Percentiles rank a stretch among this genome's conserved stretches.
Evolutionary conservation across 129 eudicot genomes (phyloP).

Genomic region (Lactuca saligna): DNA sequence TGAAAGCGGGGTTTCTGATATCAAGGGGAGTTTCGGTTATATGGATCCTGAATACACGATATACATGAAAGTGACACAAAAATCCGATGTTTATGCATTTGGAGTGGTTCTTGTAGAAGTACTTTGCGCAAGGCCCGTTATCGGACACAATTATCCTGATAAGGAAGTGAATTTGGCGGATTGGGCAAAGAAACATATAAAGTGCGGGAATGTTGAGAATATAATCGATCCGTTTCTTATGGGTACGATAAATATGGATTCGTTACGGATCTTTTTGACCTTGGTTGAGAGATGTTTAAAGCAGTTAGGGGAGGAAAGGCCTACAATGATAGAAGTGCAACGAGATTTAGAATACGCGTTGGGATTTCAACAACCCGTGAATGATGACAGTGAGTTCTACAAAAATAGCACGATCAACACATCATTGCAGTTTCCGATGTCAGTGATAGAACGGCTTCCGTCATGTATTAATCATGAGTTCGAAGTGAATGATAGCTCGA

Average conservation of each 20-base stretch:
- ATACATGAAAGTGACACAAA: conserved; percentile 52
- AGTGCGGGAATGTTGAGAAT: conserved; percentile 38
- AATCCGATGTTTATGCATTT: conserved; percentile 65
- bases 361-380: conserved; percentile 45
- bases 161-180: conserved; percentile 59
- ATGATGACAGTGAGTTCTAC: conserved; percentile 16
- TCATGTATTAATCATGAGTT: conserved; percentile 35
- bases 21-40: conserved; percentile 73
- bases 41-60: conserved; percentile 62
- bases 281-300: conserved; percentile 54
- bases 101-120: conserved; percentile 73
- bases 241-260: conserved; percentile 44
- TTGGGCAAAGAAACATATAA: conserved; percentile 46
- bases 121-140: conserved; percentile 57
- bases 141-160: conserved; percentile 38
- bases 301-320: conserved; percentile 58
- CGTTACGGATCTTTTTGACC: conserved; percentile 51
- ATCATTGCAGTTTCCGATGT: conserved; percentile 40
- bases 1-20: conserved; percentile 33
- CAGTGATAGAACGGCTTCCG: conserved; percentile 34
- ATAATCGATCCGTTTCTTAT: conserved; percentile 51
- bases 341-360: conserved; percentile 61
- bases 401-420: conserved; percentile 48
- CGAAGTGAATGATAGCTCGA: conserved; percentile 14
- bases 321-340: conserved; percentile 54